Evolutionary conservation across 163 green algal species (phyloP), one percentile per base, ranked within the genome.

Genomic region (Scenedesmus sp.): DNA sequence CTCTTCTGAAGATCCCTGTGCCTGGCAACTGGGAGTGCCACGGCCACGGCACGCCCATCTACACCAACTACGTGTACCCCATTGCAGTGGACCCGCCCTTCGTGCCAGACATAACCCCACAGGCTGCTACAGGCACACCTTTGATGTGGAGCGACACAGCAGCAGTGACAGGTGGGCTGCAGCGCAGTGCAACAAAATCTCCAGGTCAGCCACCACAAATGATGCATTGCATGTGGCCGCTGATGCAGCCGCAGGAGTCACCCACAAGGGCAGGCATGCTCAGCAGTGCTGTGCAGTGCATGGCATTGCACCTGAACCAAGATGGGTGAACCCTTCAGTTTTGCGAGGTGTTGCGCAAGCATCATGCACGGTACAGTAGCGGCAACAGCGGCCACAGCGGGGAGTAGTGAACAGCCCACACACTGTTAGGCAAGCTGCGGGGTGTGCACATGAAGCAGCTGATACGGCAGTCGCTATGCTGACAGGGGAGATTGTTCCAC

Each of bases 21-120:
- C 98, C 98, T 0, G 90, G 93, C 76, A 98, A 97, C 88, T 99
- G 97, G 96, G 98, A 99, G 93, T 96, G 94, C 59, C 91, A 97
- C 56, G 98, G 98, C 24, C 93, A 97, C 72, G 96, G 97, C 44
- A 95, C 91, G 1, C 97, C 98, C 20, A 98, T 99, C 91, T 99
- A 99, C 94, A 98, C 97, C 35, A 99, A 99, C 90, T 98, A 26
- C 84, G 88, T 96, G 10, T 99, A 99, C 93, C 97, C 98, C 13
- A 94, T 98, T 44, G 94, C 93, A 33, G 79, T 96, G 7, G 94
- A 97, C 73, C 97, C 98, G 9, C 98, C 98, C 12, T 95, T 93
- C 79, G 97, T 99, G 40, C 98, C 98, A 0, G 94, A 97, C 40
- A 93, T 97, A 99, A 99, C 92, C 97, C 97, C 49, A 99, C 97